phyloP scores from a whole-genome alignment of 2,329 filamentous ascomycete genomes.

The Fusarium oligoseptatum region DNA sequence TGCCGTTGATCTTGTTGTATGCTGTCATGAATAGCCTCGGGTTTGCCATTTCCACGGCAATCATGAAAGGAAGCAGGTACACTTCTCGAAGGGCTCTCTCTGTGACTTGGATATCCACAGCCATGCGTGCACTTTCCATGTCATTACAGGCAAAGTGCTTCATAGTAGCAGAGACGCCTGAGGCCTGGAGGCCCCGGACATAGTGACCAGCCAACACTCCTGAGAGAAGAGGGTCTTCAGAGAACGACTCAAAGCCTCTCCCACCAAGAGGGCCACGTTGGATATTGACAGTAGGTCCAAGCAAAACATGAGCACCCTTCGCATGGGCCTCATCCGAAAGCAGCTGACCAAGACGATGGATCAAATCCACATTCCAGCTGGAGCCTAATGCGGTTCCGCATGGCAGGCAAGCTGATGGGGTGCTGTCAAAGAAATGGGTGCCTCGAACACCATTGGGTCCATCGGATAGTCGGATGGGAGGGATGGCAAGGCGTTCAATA shows the following conservation, averaged over 20 bases:
- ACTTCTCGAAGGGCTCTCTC: constrained; percentile 42
- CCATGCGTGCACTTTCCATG: constrained; percentile 30
- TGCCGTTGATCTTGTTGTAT: constrained; percentile 48
- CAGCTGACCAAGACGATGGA: constrained; percentile 24
- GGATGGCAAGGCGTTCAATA: constrained; percentile 31
- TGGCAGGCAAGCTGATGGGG: constrained; percentile 37
- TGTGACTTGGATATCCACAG: constrained; percentile 12
- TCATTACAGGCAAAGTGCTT: constrained; percentile 33
- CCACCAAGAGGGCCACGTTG: constrained; percentile 58
- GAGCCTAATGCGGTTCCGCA: constrained; percentile 36
- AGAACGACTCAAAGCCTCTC: constrained; percentile 59
- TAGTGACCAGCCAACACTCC: constrained; percentile 56
- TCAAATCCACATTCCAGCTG: constrained; percentile 27
- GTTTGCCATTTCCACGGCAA: constrained; percentile 31
- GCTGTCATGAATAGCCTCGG: constrained; percentile 25
- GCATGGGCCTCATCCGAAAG: constrained; percentile 38
- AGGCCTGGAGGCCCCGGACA: constrained; percentile 43
- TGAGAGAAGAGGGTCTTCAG: constrained; percentile 59
- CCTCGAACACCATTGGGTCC: constrained; percentile 40
- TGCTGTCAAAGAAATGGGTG: constrained; percentile 42
- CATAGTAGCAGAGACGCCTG: constrained; percentile 21
- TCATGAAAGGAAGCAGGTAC: constrained; percentile 33
- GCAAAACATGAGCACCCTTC: constrained; percentile 79
- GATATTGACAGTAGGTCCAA: constrained; percentile 71
- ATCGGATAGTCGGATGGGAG: constrained; percentile 27